A percentile compares a stretch with the other conserved stretches of the same genome.
phyloP scores from a whole-genome alignment of 768 basidiomycete species.

The Steccherinum ochraceum region DNA sequence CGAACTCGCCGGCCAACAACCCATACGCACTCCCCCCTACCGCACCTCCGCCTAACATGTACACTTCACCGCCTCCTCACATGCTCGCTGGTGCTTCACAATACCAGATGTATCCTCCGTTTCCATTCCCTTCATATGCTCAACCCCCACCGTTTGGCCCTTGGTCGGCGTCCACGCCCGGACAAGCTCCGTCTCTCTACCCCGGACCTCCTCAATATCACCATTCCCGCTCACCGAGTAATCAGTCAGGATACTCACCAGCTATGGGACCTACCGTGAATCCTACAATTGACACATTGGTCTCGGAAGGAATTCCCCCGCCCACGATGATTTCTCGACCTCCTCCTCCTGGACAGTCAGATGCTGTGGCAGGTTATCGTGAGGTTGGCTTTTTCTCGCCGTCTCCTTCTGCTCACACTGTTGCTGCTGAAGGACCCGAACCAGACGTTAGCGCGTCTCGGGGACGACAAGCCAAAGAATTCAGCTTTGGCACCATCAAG shows the following conservation, averaged over 20 bases:
- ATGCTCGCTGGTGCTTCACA: constrained; percentile 24
- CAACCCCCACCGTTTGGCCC: constrained; percentile 28
- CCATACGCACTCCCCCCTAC: constrained; percentile 14
- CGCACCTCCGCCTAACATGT: constrained; percentile 12
- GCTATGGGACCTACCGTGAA: background rate
- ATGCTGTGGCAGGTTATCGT: constrained; percentile 30
- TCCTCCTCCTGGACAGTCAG: constrained; percentile 27
- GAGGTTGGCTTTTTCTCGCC: constrained; percentile 19
- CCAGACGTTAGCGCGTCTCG: background rate
- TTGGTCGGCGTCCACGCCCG: constrained; percentile 26
- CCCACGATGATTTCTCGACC: constrained; percentile 26
- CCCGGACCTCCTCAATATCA: constrained; percentile 1
- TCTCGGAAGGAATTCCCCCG: constrained; percentile 17
- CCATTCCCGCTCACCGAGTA: background rate
- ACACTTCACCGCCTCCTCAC: constrained; percentile 15
- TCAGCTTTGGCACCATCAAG: constrained; percentile 49
- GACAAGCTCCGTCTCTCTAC: constrained; percentile 6
- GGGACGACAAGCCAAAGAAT: constrained; percentile 21
- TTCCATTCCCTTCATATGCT: constrained; percentile 26
- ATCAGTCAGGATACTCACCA: background rate
- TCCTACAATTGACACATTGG: background rate
- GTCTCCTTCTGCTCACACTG: constrained; percentile 9
- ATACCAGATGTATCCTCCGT: constrained; percentile 29
- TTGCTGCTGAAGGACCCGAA: constrained; percentile 9
- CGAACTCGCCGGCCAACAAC: background rate